Evolutionary conservation across 352 stramenopile genomes (phyloP).

Genomic region (Globisporangium canariense): DNA sequence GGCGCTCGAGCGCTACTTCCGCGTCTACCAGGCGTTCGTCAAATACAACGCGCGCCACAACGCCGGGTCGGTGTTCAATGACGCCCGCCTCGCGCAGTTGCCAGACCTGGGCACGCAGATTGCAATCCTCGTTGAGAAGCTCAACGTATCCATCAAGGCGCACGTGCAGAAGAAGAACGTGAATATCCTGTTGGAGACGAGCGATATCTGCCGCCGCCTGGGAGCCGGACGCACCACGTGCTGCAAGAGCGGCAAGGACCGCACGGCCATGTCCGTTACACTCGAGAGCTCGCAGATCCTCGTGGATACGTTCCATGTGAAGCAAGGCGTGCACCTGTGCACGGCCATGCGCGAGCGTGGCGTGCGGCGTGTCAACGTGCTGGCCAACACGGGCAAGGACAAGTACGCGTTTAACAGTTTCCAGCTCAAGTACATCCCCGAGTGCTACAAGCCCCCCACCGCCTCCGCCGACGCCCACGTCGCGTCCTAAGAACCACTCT

Average conservation of each 20-base stretch:
- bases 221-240: slow-evolving; percentile 92
- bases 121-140: slow-evolving; percentile 44
- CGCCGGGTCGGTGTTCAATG: slow-evolving; percentile 13
- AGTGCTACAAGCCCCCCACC: slow-evolving; percentile 89
- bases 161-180: slow-evolving; percentile 85
- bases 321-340: slow-evolving; percentile 80
- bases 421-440: slow-evolving; percentile 96
- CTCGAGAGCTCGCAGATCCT: slow-evolving; percentile 93
- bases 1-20: slow-evolving; percentile 70
- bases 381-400: slow-evolving; percentile 85
- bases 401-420: slow-evolving; percentile 98
- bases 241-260: slow-evolving; percentile 98
- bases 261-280: slow-evolving; percentile 97
- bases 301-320: slow-evolving; percentile 86
- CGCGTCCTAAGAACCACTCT: slow-evolving; percentile 40
- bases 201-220: slow-evolving; percentile 87
- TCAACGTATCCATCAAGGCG: slow-evolving; percentile 52
- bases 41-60: slow-evolving; percentile 24
- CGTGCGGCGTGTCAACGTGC: slow-evolving; percentile 79
- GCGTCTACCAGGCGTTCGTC: slow-evolving; percentile 71
- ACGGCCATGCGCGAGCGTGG: slow-evolving; percentile 85
- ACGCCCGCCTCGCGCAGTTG: slow-evolving; percentile 33
- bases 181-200: slow-evolving; percentile 85
- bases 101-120: slow-evolving; percentile 57
- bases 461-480: slow-evolving; percentile 75